Percentiles rank a stretch among this genome's conserved stretches.
Evolutionary conservation across 2,329 filamentous ascomycete genomes (phyloP).

Genomic region (Penicillium carneum): DNA sequence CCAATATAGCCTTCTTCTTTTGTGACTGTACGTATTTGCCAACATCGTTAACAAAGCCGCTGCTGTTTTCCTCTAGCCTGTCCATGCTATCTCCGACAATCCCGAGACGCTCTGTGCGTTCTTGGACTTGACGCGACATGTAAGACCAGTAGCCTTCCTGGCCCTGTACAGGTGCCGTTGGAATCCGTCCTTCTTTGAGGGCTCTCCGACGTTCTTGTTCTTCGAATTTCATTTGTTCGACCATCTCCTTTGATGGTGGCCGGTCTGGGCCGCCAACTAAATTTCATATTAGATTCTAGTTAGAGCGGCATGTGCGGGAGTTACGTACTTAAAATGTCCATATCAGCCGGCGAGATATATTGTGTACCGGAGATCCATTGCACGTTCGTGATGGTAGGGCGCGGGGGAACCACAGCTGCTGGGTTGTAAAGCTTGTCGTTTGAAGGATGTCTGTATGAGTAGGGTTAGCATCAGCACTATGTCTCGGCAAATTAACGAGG

Average conservation of each 20-base stretch:
- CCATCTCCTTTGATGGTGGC: conserved; percentile 86
- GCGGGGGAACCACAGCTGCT: conserved; percentile 72
- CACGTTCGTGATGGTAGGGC: conserved; percentile 91
- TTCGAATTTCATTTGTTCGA: conserved; percentile 78
- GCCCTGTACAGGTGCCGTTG: conserved; percentile 35
- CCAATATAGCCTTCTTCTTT: conserved; percentile 83
- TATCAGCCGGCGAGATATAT: conserved; percentile 82
- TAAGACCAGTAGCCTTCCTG: conserved; percentile 78
- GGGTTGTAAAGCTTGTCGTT: conserved; percentile 83
- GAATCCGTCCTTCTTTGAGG: conserved; percentile 47
- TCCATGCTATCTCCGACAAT: conserved; percentile 86
- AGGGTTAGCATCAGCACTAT: conserved; percentile 36
- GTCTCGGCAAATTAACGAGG: not conserved
- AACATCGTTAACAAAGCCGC: conserved; percentile 85
- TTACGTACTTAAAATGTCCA: conserved; percentile 76
- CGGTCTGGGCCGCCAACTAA: conserved; percentile 81
- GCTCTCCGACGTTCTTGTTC: conserved; percentile 63
- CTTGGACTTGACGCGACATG: conserved; percentile 83
- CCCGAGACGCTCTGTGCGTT: conserved; percentile 85
- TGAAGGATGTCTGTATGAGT: conserved; percentile 50
- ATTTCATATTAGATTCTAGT: conserved; percentile 15
- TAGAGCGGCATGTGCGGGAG: too few relatives aligned
- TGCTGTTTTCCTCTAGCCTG: conserved; percentile 78
- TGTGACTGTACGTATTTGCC: conserved; percentile 85
- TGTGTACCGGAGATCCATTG: conserved; percentile 98